phyloP scores from a whole-genome alignment of 73 alveolate species.

The Paramecium sexaurelia region DNA sequence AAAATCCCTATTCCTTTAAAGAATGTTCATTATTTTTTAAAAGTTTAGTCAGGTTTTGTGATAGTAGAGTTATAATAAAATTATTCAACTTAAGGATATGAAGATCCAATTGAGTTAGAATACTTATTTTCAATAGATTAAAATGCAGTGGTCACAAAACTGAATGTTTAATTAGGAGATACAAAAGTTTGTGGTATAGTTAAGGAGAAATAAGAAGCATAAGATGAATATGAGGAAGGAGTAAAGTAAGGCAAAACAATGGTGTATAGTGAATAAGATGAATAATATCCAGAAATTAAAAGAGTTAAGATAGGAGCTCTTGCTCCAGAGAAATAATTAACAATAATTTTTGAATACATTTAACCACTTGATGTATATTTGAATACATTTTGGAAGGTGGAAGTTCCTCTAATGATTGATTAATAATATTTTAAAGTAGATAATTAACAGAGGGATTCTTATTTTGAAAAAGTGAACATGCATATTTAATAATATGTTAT shows the following conservation, averaged over 20 bases:
- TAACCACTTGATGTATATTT: background rate
- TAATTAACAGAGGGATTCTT: background rate
- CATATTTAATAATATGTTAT: background rate
- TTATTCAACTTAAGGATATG: background rate
- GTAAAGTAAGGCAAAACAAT: slow-evolving; percentile 52
- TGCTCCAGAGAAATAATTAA: slow-evolving; percentile 23
- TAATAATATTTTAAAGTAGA: background rate
- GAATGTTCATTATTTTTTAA: background rate
- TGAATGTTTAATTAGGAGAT: slow-evolving; percentile 13
- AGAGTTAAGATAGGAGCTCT: slow-evolving; percentile 42
- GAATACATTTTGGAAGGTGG: slow-evolving; percentile 28
- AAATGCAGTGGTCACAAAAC: background rate
- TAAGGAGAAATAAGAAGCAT: slow-evolving; percentile 26
- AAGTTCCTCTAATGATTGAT: background rate
- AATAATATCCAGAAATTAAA: background rate
- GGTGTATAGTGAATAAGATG: background rate
- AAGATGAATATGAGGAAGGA: background rate
- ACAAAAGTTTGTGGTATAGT: slow-evolving; percentile 8
- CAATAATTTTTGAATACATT: background rate
- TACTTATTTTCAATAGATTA: background rate
- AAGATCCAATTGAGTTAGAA: background rate
- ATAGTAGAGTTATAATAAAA: background rate
- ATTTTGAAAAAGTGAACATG: background rate
- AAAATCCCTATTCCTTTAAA: background rate
- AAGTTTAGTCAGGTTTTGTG: background rate